Base-by-base conservation (phyloP, 306 rosid species). In the Quercus robur region DNA sequence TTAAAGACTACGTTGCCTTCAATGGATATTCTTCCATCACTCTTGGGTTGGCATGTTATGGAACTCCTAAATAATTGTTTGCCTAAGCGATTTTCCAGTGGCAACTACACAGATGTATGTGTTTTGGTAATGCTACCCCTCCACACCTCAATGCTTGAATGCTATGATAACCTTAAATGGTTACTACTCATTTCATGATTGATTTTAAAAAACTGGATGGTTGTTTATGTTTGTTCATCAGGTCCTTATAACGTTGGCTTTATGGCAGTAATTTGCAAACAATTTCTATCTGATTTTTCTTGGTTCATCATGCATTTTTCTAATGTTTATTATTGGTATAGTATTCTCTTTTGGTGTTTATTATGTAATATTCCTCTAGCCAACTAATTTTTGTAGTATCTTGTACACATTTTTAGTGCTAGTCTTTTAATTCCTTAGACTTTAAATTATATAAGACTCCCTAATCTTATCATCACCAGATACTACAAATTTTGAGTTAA, bases 31-130 rank as follows among this genome's bases (percentile, higher is more conserved):
- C 85, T 87, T 71, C 80, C 93, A 12, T 89, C 97, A 61, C 84
- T 90, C 79, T 93, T 92, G 33, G 82, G 86, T 41, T 93, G 96
- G 96, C 98, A 90, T 76, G 75, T 93, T n/a, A 88, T 83, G 86
- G 94, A 93, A 67, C 90, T 89, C 82, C 77, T 95, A 31, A 83
- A 93, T 78, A 95, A 95, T 77, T 95, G 97, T 80, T 84, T 93
- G 91, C 99, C 98, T 13, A 89, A 78, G 77, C 89, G 92, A 70
- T 90, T 95, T 87, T 91, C 89, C 82, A 85, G 88, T 84, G 87
- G 86, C 79, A 93, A 95, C 87, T 77, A 83, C 64, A 89, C 97
- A 35, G 93, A 95, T 84, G 82, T 80, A 28, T 93, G 97, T 82
- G 96, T 93, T 81, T 86, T 95, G 92, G 99, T 95, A 90, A 84